Conservation (phyloP, 2,329 filamentous ascomycete species). For the Paraphoma chrysanthemicola region DNA sequence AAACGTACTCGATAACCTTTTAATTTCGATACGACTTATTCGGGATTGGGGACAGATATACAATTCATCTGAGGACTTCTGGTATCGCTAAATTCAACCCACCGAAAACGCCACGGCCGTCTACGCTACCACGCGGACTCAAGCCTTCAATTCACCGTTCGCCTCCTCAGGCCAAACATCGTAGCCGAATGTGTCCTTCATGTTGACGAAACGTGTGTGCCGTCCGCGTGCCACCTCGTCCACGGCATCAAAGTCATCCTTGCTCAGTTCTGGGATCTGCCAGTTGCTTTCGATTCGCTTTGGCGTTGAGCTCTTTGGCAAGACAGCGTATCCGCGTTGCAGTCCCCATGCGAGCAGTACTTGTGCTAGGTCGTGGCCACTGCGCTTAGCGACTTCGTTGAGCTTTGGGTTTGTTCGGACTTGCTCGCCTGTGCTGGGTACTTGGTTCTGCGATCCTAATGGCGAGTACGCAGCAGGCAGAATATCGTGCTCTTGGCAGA, state of each 20-base stretch:
- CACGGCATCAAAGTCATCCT: constrained; percentile 64
- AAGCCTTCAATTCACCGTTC: constrained; percentile 34
- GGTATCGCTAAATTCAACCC: constrained; percentile 29
- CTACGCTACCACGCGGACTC: constrained; percentile 4
- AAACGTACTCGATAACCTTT: constrained; percentile 2
- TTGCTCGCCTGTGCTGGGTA: constrained; percentile 72
- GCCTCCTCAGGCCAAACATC: constrained; percentile 63
- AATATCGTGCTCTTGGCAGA: constrained; percentile 66
- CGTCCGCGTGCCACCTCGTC: constrained; percentile 70
- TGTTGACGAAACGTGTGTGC: constrained; percentile 77
- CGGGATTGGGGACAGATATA: too few species aligned
- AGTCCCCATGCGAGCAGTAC: constrained; percentile 84
- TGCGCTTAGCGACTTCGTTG: constrained; percentile 72
- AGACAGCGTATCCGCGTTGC: constrained; percentile 67
- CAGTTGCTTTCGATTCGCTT: constrained; percentile 65
- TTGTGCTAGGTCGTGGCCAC: constrained; percentile 78
- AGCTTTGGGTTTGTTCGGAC: constrained; percentile 72
- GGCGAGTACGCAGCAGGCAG: constrained; percentile 71
- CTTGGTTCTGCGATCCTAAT: constrained; percentile 73
- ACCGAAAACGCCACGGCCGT: neutral
- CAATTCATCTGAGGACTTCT: constrained; percentile 11
- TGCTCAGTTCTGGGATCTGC: constrained; percentile 64
- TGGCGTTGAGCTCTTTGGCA: constrained; percentile 52
- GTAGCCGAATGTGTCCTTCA: constrained; percentile 82
- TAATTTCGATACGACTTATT: neutral